phyloP scores from a whole-genome alignment of 1,284 basidiomycete genomes.

The Serendipita sp. region DNA sequence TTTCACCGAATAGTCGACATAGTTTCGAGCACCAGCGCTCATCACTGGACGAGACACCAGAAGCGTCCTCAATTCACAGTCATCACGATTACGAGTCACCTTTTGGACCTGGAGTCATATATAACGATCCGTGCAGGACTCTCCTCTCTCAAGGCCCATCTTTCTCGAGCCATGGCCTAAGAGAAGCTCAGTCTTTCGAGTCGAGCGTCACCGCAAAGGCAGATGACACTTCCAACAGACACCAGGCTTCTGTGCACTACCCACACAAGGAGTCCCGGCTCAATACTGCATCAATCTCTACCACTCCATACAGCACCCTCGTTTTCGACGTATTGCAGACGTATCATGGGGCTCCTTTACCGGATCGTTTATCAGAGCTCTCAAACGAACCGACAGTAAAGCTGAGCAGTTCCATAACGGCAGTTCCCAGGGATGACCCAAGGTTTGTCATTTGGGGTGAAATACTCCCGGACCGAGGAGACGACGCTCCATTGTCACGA shows the following conservation, averaged over 20 bases:
- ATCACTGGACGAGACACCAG: not conserved
- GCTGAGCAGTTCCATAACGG: constrained; percentile 27
- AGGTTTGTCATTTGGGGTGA: constrained; percentile 84
- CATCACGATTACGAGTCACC: constrained; percentile 33
- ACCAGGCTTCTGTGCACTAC: constrained; percentile 2
- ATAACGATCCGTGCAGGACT: constrained; percentile 40
- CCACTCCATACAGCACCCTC: constrained; percentile 10
- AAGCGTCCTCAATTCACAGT: constrained; percentile 21
- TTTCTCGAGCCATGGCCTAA: constrained; percentile 25
- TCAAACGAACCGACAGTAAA: constrained; percentile 4
- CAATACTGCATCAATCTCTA: not conserved
- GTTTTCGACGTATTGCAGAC: constrained; percentile 73
- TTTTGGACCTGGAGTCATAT: constrained; percentile 48
- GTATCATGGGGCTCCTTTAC: constrained; percentile 54
- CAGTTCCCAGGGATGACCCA: constrained; percentile 66
- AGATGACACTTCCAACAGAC: constrained; percentile 13
- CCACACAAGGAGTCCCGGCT: not conserved
- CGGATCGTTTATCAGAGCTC: constrained; percentile 18
- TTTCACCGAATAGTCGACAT: not conserved
- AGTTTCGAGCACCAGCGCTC: not conserved
- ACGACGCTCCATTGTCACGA: constrained; percentile 19
- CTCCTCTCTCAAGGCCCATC: constrained; percentile 31
- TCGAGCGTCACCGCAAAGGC: constrained; percentile 56
- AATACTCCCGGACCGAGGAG: constrained; percentile 22
- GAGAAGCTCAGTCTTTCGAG: constrained; percentile 71